These are phyloP conservation scores for Oryza meridionalis DNA, from an alignment of 176 grass and related monocot species.

Conservation along the genomic window DNA sequence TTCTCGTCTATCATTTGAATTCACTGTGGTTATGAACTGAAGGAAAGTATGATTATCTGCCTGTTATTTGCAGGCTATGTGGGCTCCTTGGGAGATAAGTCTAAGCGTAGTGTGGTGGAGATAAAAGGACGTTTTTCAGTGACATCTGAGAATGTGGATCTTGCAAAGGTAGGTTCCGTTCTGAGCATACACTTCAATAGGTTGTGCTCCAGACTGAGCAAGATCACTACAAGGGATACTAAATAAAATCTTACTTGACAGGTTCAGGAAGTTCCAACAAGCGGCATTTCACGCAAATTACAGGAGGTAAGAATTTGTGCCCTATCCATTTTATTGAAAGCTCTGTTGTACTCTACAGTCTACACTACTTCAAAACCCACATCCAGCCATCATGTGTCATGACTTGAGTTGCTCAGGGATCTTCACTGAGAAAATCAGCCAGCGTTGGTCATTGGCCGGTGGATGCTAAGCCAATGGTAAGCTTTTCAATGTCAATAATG, in stretches of 20 bases:
- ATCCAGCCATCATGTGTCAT: slow-evolving; percentile 1
- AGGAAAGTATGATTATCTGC: slow-evolving; percentile 5
- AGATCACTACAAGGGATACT: slow-evolving; percentile 23
- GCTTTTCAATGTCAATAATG: slow-evolving; percentile 25
- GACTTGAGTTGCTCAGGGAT: slow-evolving; percentile 58
- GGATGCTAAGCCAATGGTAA: slow-evolving; percentile 66
- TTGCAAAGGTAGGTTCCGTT: slow-evolving; percentile 71
- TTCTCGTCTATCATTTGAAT: neutral
- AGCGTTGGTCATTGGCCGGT: slow-evolving; percentile 79
- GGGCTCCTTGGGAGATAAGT: slow-evolving; percentile 81
- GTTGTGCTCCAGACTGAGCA: slow-evolving; percentile 17
- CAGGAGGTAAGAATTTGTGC: slow-evolving; percentile 68
- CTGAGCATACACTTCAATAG: slow-evolving; percentile 8
- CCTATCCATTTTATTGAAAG: slow-evolving; percentile 22
- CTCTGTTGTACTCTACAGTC: slow-evolving; percentile 22
- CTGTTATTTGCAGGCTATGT: slow-evolving; percentile 67
- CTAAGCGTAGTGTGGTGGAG: slow-evolving; percentile 75
- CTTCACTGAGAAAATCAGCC: slow-evolving; percentile 87
- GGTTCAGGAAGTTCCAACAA: slow-evolving; percentile 75
- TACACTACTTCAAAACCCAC: slow-evolving; percentile 19
- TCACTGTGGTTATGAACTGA: slow-evolving; percentile 10
- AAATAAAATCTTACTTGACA: slow-evolving; percentile 36
- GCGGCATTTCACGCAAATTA: slow-evolving; percentile 42
- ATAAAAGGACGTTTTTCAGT: slow-evolving; percentile 98
- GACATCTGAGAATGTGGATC: slow-evolving; percentile 99